Evolutionary conservation across 805 yeast species (phyloP).

Genomic region (Schizosaccharomyces pombe): ASM294v3 CU329670.1:2014501-2015000

Average conservation of each 20-base stretch:
- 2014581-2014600: not conserved
- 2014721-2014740: not conserved
- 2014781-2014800: not conserved
- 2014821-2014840: not conserved
- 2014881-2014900: not conserved
- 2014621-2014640: not conserved
- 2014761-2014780: not conserved
- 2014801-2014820: not conserved
- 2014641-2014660: not conserved
- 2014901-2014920: not conserved
- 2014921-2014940: conserved; percentile 2
- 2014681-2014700: not conserved
- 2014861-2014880: not conserved
- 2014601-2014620: not conserved
- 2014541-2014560: not conserved
- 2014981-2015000: not conserved
- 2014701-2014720: not conserved
- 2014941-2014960: not conserved
- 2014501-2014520: not conserved
- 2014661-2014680: not conserved
- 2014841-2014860: not conserved
- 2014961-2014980: not conserved
- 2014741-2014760: not conserved
- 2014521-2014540: not conserved
- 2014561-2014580: not conserved